Base-by-base conservation (phyloP, 352 stramenopile species). In the Phytophthora fragariaefolia region DNA sequence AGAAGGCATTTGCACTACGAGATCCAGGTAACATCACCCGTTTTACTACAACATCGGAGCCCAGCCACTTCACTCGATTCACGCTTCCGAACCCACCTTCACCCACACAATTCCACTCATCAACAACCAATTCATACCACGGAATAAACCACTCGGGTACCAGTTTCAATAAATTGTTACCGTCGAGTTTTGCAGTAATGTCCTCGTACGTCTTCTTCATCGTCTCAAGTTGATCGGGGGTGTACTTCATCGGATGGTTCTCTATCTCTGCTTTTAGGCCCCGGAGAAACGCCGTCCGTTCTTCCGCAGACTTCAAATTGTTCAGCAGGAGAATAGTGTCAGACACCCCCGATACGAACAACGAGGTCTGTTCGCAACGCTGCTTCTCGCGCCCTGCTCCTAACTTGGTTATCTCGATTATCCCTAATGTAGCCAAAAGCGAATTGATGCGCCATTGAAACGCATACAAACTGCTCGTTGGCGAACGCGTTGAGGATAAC, bases 41-140 rank as follows among this genome's bases (percentile, higher is more conserved):
- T 27, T 63, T 63, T 8, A 63, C 56, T 15, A 63, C 56, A 10
- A 63, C 56, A 15, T 63, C 43, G 9, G 42, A 62, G 20, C 53
- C 54, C 15, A 63, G 22, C 55, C 55, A 63, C 17, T 63, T 63
- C 1, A 43, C 55, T 47, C 23, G 43, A 10, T 27, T 38, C 22
- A 63, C 55, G 10, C 55, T 52, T 24, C 55, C 55, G 38, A 63
- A 54, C 0, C 43, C 22, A 48, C 55, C 43, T 28, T n/a, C 43
- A 36, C 55, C 55, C 20, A 63, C 18, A 24, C 9, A 28, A n/a
- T 27, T 36, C 42, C 43, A 53, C 28, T 63, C 22, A 12, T 63
- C 55, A 10, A 54, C 15, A 20, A 53, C 27, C 28, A 63, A 34
- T n/a, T 63, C 55, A 17, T 55, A 63, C 45, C 43, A 63, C 2